Evolutionary conservation across 2,329 filamentous ascomycete species (phyloP), one percentile per base, ranked within the genome.

Genomic region (Hirsutella minnesotensis): DNA sequence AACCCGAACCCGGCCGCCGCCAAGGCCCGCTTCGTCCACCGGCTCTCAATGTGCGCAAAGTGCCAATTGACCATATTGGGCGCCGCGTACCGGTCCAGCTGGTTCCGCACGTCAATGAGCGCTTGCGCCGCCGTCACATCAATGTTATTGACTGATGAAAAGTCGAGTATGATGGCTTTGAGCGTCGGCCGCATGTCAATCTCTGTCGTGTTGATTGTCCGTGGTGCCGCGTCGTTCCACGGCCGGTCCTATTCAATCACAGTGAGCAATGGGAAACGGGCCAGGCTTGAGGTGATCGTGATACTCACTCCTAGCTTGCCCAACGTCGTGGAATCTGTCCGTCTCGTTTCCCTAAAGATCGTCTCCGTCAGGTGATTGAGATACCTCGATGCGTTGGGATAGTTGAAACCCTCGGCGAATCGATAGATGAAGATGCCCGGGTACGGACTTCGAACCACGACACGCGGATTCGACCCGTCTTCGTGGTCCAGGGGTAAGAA

Each of bases 1-100:
- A 57, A 63, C 9, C 73, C 74, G 47, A 77, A 77, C 1, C 73
- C 73, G 3, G 70, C 72, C 5, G 68, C 68, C 1, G 67, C 66
- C 3, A 78, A 60, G 1, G 73, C 72, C n/a, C 72, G 67, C 45
- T 73, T 68, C 2, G 73, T 70, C 74, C 74, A 78, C 31, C 69
- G 65, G 48, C 72, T 75, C 46, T 65, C 62, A 19, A 77, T 64
- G 44, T 68, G 62, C 24, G 72, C 71, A 55, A 78, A 67, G 53
- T 71, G 68, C 68, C 67, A 70, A 51, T 70, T 63, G 4, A 69
- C 67, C 3, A 52, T 54, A 33, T 68, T 61, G 1, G 67, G 67
- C 3, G 61, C 56, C 1, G 73, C 68, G 44, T 73, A 72, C 18
- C 64, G 62, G 47, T 75, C 72, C 7, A 79, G 61, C 45, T 71